A percentile compares a stretch with the other conserved stretches of the same genome.
These are phyloP conservation scores for Umbelopsis sp. DNA, from an alignment of 192 early-diverging fungal genomes.

Conservation along the genomic window DNA sequence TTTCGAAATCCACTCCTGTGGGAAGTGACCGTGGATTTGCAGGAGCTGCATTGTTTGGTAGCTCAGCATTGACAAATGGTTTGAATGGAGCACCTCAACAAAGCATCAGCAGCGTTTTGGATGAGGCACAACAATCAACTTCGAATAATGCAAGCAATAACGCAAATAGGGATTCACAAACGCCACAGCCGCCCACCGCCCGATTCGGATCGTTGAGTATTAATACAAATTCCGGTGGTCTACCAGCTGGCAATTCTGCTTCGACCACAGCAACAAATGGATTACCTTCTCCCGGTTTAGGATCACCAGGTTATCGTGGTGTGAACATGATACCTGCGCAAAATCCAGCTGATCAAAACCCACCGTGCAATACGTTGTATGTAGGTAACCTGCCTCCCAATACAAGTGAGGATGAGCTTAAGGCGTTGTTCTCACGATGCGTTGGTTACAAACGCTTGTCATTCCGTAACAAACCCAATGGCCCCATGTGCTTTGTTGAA, in stretches of 20 bases:
- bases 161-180: not conserved
- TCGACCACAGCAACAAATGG: conserved; percentile 36
- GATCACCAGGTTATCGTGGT: conserved; percentile 63
- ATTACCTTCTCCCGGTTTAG: conserved; percentile 15
- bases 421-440: conserved; percentile 75
- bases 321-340: conserved; percentile 62
- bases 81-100: conserved; percentile 13
- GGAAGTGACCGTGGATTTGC: conserved; percentile 33
- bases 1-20: conserved; percentile 38
- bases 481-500: conserved; percentile 99
- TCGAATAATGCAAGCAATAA: conserved; percentile 2
- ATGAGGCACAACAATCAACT: conserved; percentile 5
- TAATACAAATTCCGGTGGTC: conserved; percentile 39
- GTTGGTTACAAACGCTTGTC: conserved; percentile 92
- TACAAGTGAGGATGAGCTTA: conserved; percentile 91
- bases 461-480: conserved; percentile 86
- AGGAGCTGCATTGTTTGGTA: conserved; percentile 43
- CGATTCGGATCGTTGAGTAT: conserved; percentile 47
- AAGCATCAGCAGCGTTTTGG: conserved; percentile 23
- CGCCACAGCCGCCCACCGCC: conserved; percentile 28
- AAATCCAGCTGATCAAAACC: conserved; percentile 91
- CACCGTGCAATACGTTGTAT: conserved; percentile 99
- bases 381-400: conserved; percentile 94
- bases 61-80: conserved; percentile 26
- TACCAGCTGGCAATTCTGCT: conserved; percentile 40